Percentiles rank a stretch among this genome's conserved stretches.
These are phyloP conservation scores for Fraxinus anomala DNA, from an alignment of 257 asterid genomes.

Conservation along the genomic window DNA sequence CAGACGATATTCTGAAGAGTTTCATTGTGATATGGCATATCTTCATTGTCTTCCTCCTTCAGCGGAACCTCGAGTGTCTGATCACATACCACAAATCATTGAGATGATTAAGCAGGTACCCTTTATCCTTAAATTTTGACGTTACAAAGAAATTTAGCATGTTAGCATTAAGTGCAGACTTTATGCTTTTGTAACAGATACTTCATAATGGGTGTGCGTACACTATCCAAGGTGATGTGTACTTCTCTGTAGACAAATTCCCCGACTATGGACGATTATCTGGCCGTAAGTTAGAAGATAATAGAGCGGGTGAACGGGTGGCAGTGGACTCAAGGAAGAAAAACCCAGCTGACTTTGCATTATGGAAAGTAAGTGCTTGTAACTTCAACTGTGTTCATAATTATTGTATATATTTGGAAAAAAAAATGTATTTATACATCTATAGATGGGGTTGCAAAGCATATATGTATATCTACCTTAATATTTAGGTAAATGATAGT, in stretches of 20 bases:
- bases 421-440: neutral
- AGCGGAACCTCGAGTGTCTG: slow-evolving; percentile 93
- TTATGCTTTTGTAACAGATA: slow-evolving; percentile 52
- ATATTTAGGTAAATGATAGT: slow-evolving; percentile 4
- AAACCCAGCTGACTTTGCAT: slow-evolving; percentile 94
- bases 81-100: slow-evolving; percentile 81
- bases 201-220: slow-evolving; percentile 80
- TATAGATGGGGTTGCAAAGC: neutral
- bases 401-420: neutral
- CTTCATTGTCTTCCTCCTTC: slow-evolving; percentile 90
- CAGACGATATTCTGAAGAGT: slow-evolving; percentile 84
- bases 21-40: slow-evolving; percentile 75
- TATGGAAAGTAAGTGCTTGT: slow-evolving; percentile 80
- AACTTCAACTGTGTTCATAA: slow-evolving; percentile 3
- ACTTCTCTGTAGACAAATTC: slow-evolving; percentile 87
- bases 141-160: neutral
- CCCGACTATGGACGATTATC: slow-evolving; percentile 87
- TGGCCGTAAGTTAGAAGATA: slow-evolving; percentile 90
- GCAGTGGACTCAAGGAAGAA: slow-evolving; percentile 88
- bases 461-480: slow-evolving; percentile 16
- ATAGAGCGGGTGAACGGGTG: slow-evolving; percentile 93
- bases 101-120: slow-evolving; percentile 84
- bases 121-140: neutral
- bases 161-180: slow-evolving; percentile 12
- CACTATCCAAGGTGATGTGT: slow-evolving; percentile 73